Evolutionary conservation across 2,329 filamentous ascomycete species (phyloP).

Genomic region (Claviceps lovelessii): DNA sequence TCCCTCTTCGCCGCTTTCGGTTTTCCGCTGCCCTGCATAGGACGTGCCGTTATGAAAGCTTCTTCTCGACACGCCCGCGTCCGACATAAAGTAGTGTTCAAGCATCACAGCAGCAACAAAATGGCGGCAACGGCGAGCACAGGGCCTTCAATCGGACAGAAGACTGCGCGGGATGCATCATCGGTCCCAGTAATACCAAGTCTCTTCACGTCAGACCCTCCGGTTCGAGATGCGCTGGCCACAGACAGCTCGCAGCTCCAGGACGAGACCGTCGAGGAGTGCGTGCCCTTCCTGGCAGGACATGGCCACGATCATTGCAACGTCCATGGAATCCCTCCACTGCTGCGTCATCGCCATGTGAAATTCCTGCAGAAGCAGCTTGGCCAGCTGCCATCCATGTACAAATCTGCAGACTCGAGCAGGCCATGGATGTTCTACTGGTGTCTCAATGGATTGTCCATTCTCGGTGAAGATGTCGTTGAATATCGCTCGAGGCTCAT

Average conservation of each 20-base stretch:
- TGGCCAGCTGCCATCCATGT: conserved; percentile 50
- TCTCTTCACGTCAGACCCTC: conserved; percentile 43
- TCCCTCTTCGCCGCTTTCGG: background rate
- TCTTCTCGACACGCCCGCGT: conserved; percentile 2
- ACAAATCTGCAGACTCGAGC: conserved; percentile 67
- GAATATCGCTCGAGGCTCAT: conserved; percentile 56
- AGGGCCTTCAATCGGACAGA: background rate
- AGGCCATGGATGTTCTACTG: conserved; percentile 93
- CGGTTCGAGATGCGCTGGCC: conserved; percentile 48
- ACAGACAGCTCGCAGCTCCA: conserved; percentile 58
- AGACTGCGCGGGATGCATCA: conserved; percentile 8
- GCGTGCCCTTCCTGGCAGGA: conserved; percentile 52
- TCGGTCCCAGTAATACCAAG: conserved; percentile 27
- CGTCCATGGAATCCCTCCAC: conserved; percentile 54
- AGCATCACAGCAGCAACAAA: conserved; percentile 3
- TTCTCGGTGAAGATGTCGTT: conserved; percentile 60
- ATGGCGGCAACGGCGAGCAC: conserved; percentile 4
- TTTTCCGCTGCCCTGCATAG: background rate
- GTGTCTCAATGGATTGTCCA: conserved; percentile 60
- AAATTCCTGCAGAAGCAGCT: conserved; percentile 47
- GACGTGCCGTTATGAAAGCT: conserved; percentile 4
- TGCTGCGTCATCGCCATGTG: conserved; percentile 51
- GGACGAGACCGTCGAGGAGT: conserved; percentile 51
- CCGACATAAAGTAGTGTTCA: conserved; percentile 6
- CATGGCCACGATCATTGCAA: conserved; percentile 45